phyloP scores from a whole-genome alignment of 2,329 filamentous ascomycete genomes.

The Neonectria coccinea region DNA sequence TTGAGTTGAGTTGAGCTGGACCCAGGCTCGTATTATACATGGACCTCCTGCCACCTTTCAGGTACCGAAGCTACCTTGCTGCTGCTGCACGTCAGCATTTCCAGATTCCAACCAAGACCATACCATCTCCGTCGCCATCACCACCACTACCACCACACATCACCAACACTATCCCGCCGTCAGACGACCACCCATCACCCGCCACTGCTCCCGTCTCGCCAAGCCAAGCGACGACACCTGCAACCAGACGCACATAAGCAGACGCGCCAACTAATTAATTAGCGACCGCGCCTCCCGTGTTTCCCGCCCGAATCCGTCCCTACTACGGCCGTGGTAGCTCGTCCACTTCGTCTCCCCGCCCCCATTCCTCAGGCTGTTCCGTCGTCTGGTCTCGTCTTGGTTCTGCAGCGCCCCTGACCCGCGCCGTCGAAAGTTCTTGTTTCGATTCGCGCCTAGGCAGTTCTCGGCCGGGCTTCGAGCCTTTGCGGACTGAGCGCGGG shows the following conservation, averaged over 20 bases:
- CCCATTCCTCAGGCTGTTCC: constrained; percentile 1
- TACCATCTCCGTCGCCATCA: neutral
- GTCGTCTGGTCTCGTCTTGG: neutral
- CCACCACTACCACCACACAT: neutral
- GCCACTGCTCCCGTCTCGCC: neutral
- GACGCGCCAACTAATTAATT: too few species aligned
- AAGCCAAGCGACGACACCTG: neutral
- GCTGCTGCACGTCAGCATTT: constrained; percentile 27
- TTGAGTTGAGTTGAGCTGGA: neutral
- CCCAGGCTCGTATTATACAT: constrained; percentile 1
- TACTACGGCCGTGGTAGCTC: constrained; percentile 3
- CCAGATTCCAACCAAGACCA: constrained; percentile 6
- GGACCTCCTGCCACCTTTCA: constrained; percentile 7
- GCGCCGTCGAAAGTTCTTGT: constrained; percentile 22
- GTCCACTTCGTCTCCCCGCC: neutral
- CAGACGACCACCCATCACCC: neutral
- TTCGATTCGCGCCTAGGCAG: constrained; percentile 22
- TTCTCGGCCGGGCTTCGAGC: constrained; percentile 20
- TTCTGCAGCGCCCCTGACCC: constrained; percentile 24
- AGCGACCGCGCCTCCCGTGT: neutral
- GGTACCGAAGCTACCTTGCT: constrained; percentile 12
- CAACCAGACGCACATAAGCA: neutral
- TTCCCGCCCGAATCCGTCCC: constrained; percentile 11
- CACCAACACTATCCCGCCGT: neutral
- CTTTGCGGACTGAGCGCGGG: constrained; percentile 17